Evolutionary conservation across 139 green algal species (phyloP), one percentile per base, ranked within the genome.

Genomic region (Coelastrella sp.): DNA sequence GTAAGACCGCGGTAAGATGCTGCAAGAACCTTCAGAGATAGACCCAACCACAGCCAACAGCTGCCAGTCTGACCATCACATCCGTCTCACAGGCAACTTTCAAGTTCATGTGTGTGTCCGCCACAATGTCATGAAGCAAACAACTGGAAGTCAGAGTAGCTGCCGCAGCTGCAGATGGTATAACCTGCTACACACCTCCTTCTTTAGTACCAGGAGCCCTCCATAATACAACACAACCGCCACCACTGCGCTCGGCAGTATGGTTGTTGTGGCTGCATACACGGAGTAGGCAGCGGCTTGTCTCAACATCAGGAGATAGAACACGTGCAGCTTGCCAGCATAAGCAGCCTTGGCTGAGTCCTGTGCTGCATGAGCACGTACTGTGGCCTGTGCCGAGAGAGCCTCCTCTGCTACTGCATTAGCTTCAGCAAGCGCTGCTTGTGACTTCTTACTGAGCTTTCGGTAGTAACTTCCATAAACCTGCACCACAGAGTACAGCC

Each of bases 401-500:
- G 85, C 73, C 88, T 98, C 94, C 40, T 98, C 93, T 1, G 95
- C 94, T 35, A 95, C 91, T 35, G 60, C 86, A 81, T 97, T 97
- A 30, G 95, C 95, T 13, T 91, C 89, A 0, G 95, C 95, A 86
- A 97, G 89, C 74, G 92, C 88, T 0, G 92, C 81, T 88, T 96
- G 94, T 19, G 95, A 93, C 59, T 89, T 79, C 87, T 96, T 96
- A n/a, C 79, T 81, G 60, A 97, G 85, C 40, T 81, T 88, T 40
- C 89, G 88, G 81, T 94, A 97, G 85, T 93, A 96, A 3, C 63
- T 78, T 34, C 95, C 95, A 80, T 96, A 98, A 32, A 95, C 73
- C 92, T 95, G 91, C 25, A 23, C 27, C 5, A 41, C 30, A 71
- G 0, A 71, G n/a, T 21, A 8, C 0, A 67, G 13, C 23, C 0